Evolutionary conservation across 768 basidiomycete genomes (phyloP), one percentile per base, ranked within the genome.

Genomic region (Pisolithus albus): DNA sequence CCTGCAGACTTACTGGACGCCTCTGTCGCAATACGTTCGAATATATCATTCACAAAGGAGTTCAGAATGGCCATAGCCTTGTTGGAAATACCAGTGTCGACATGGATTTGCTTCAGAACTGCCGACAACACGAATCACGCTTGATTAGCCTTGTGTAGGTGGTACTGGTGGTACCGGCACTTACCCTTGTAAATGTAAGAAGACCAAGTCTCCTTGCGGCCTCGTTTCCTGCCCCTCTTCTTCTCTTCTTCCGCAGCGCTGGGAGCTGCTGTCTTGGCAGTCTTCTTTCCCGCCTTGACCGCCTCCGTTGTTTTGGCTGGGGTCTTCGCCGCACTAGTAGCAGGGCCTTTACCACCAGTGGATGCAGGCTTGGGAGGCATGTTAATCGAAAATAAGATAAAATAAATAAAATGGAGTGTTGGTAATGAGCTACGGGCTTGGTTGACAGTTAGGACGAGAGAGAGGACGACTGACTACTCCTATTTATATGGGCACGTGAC

Each of bases 11-110:
- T 60, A 90, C 88, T 92, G 51, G 90, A 91, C 37, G 90, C 91
- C 66, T 93, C 91, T 0, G 86, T 83, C 10, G 90, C 90, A 61
- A 93, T 91, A n/a, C 90, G 88, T 66, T 92, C 90, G 58, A 92
- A 92, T 59, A 92, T 95, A 61, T 96, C 92, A 63, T 93, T 93
- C 64, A 96, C 92, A 65, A 96, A 96, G 52, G 86, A 90, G 79
- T 95, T 95, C 52, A 96, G 72, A 66, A 96, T 94, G 54, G 92
- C 88, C 91, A 95, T 94, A 19, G 92, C 92, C 79, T 95, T 95
- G 84, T 96, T 97, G 50, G 93, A 94, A 75, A 97, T 97, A 85
- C 94, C 95, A 47, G 92, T 98, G 65, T 97, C 95, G 47, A 94
- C 92, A 77, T 97, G 95, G 53, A 97, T 94, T 75, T 97, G 92